These are phyloP conservation scores for Combretum micranthum DNA, from an alignment of 345 rosid species.

Conservation along the genomic window DNA sequence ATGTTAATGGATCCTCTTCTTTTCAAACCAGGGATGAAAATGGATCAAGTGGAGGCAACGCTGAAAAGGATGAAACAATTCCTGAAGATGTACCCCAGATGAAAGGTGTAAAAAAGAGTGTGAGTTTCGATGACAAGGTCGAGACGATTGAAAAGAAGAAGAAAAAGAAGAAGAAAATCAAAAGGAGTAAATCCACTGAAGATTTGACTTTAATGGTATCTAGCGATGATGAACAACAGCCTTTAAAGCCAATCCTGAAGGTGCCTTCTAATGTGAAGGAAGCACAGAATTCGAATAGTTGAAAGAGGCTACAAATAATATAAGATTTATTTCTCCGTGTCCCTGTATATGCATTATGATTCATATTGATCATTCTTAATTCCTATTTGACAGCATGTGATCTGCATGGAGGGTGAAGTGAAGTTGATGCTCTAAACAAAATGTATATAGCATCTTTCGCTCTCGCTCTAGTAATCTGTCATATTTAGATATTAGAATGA, in stretches of 20 bases:
- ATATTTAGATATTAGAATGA: too few species aligned
- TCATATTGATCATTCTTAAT: too few species aligned
- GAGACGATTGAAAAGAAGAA: conserved; percentile 27
- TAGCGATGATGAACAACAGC: conserved; percentile 23
- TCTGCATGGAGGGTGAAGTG: too few species aligned
- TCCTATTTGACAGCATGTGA: too few species aligned
- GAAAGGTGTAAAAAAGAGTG: conserved; percentile 33
- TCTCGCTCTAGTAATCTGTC: too few species aligned
- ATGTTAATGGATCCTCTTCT: neutral
- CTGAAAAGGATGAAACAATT: conserved; percentile 11
- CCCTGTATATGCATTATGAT: too few species aligned
- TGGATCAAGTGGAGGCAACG: too few species aligned
- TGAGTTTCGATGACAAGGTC: conserved; percentile 43
- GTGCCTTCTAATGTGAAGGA: conserved; percentile 24
- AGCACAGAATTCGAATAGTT: neutral
- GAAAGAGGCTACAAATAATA: conserved; percentile 4
- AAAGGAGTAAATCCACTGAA: conserved; percentile 12
- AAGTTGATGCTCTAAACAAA: too few species aligned
- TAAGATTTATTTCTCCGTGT: neutral
- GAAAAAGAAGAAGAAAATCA: conserved; percentile 24
- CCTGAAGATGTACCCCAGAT: conserved; percentile 9
- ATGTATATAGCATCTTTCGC: too few species aligned
- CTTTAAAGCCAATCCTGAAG: conserved; percentile 46
- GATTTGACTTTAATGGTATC: conserved; percentile 17
- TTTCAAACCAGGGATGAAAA: neutral